Conservation (phyloP, 2,329 filamentous ascomycete genomes). For the Scedosporium boydii region DNA sequence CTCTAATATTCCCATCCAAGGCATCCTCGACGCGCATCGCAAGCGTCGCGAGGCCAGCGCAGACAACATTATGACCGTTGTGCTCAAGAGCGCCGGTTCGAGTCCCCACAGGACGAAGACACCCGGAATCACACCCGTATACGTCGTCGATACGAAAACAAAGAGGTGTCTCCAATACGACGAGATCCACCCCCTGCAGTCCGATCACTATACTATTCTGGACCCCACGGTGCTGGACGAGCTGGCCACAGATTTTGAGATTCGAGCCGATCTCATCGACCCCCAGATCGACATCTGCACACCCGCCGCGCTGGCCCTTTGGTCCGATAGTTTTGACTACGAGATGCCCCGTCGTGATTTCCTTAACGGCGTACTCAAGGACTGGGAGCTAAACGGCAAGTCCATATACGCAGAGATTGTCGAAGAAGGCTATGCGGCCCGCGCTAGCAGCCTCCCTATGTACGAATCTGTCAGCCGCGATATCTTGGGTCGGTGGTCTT, state of each 20-base stretch:
- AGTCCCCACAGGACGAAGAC: conserved; percentile 66
- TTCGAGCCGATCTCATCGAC: conserved; percentile 83
- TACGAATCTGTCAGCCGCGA: conserved; percentile 87
- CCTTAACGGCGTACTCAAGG: conserved; percentile 84
- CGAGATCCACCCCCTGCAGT: conserved; percentile 65
- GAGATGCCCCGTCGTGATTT: conserved; percentile 83
- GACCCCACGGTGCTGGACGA: conserved; percentile 71
- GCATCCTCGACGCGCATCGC: conserved; percentile 67
- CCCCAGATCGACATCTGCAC: conserved; percentile 96
- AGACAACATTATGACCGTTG: conserved; percentile 96
- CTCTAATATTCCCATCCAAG: conserved; percentile 78
- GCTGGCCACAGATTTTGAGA: conserved; percentile 62
- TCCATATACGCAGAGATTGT: conserved; percentile 89
- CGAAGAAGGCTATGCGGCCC: conserved; percentile 72
- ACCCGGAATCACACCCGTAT: conserved; percentile 67
- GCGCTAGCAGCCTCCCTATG: conserved; percentile 75
- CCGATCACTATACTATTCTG: conserved; percentile 57
- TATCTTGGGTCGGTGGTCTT: conserved; percentile 78
- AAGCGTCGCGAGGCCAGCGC: conserved; percentile 74
- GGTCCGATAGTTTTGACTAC: conserved; percentile 97
- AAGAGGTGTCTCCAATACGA: conserved; percentile 89
- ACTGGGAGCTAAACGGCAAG: conserved; percentile 94
- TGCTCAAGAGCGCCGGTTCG: conserved; percentile 68
- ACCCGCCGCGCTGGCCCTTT: conserved; percentile 85
- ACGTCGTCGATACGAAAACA: conserved; percentile 73